Percentiles rank a stretch among this genome's conserved stretches.
Evolutionary conservation across 352 stramenopile species (phyloP).

Genomic region (Thalassiosira exigua): DNA sequence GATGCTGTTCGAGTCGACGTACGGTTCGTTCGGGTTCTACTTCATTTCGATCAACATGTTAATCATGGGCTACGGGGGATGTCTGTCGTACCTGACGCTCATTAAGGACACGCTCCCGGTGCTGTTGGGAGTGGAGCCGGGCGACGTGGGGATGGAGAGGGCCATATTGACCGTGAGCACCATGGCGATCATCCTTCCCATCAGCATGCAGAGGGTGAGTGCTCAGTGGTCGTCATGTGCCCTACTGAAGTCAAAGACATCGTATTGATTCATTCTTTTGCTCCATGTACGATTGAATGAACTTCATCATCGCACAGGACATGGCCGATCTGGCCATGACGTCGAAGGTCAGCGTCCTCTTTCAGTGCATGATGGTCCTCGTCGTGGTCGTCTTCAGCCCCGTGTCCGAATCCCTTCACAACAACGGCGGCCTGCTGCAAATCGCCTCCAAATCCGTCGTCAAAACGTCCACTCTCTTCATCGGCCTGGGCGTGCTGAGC

Average conservation of each 20-base stretch:
- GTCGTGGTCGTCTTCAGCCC: constrained; percentile 73
- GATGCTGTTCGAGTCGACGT: constrained; percentile 68
- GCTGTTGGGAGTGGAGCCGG: constrained; percentile 55
- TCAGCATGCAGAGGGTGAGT: constrained; percentile 76
- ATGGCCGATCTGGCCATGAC: constrained; percentile 74
- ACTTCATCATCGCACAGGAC: too few species aligned
- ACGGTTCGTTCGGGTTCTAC: constrained; percentile 52
- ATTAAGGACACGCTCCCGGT: constrained; percentile 83
- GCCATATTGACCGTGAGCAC: constrained; percentile 62
- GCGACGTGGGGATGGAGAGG: constrained; percentile 48
- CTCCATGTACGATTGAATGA: too few species aligned
- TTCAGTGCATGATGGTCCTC: constrained; percentile 71
- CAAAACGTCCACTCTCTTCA: constrained; percentile 66
- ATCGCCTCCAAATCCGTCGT: constrained; percentile 64
- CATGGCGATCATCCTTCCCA: constrained; percentile 65
- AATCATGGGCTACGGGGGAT: constrained; percentile 76
- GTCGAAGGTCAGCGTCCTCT: constrained; percentile 61
- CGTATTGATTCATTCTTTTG: too few species aligned
- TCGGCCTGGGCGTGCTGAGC: constrained; percentile 79
- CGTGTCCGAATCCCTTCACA: constrained; percentile 50
- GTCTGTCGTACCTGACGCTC: constrained; percentile 83
- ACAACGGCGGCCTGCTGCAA: constrained; percentile 63
- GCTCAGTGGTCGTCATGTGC: too few species aligned
- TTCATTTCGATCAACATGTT: constrained; percentile 72
- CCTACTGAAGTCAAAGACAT: too few species aligned